Percentiles rank a stretch among this genome's conserved stretches.
phyloP scores from a whole-genome alignment of 495 filamentous ascomycete species.

The Hypoxylon trugodes region DNA sequence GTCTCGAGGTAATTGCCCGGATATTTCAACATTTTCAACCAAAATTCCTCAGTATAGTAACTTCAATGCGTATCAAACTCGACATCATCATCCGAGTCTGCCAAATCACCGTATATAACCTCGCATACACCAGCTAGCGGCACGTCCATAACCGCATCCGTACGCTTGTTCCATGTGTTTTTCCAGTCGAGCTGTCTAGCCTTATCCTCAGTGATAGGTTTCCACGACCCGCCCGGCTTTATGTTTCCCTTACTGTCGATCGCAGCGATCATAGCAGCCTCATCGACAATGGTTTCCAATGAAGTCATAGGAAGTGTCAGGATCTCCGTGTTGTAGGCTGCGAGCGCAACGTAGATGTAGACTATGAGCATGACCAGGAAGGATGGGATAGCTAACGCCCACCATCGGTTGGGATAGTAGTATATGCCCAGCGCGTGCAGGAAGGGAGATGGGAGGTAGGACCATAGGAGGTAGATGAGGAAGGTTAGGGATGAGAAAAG shows the following conservation, averaged over 20 bases:
- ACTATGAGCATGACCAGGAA: slow-evolving; percentile 89
- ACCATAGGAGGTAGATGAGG: slow-evolving; percentile 91
- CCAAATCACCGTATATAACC: slow-evolving; percentile 71
- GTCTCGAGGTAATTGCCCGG: neutral
- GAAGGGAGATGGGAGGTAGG: slow-evolving; percentile 89
- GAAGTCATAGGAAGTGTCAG: slow-evolving; percentile 82
- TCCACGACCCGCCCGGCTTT: slow-evolving; percentile 60
- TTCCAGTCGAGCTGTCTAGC: slow-evolving; percentile 73
- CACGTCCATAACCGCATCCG: slow-evolving; percentile 97
- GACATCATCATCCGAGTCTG: slow-evolving; percentile 32
- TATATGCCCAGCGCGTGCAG: slow-evolving; percentile 92
- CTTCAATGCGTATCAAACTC: slow-evolving; percentile 24
- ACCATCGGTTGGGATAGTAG: slow-evolving; percentile 98
- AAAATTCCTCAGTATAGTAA: slow-evolving; percentile 8
- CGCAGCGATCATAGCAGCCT: slow-evolving; percentile 83
- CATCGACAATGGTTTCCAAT: slow-evolving; percentile 92
- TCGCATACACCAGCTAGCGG: slow-evolving; percentile 97
- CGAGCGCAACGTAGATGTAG: slow-evolving; percentile 94
- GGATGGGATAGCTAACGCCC: slow-evolving; percentile 88
- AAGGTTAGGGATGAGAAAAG: slow-evolving; percentile 82
- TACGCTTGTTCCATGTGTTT: slow-evolving; percentile 86
- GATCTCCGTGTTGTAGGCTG: slow-evolving; percentile 87
- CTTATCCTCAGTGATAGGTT: slow-evolving; percentile 57
- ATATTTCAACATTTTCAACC: too few species aligned
- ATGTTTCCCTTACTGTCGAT: slow-evolving; percentile 76